These are phyloP conservation scores for Mallotus nudiflorus DNA, from an alignment of 345 rosid species.

Conservation along the genomic window DNA sequence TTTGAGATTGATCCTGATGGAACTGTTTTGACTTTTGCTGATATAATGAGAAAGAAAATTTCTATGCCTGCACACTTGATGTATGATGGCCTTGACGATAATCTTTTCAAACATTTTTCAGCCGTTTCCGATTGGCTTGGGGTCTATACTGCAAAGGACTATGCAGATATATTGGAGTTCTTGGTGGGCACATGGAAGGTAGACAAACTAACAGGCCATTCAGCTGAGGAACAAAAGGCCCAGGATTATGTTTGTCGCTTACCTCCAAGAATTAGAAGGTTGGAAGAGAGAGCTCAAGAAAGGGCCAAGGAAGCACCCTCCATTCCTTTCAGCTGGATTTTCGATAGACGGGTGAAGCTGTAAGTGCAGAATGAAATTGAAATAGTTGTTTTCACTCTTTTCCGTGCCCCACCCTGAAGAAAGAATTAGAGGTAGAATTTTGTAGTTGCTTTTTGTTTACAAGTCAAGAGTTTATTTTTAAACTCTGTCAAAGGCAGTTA, in stretches of 20 bases:
- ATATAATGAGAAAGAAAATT: no score
- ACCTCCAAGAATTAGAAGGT: conserved; percentile 69
- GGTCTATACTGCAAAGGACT: no score
- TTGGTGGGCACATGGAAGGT: no score
- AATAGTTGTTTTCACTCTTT: conserved; percentile 1
- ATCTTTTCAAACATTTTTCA: conserved; percentile 74
- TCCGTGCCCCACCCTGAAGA: background rate
- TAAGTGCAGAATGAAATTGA: conserved; percentile 23
- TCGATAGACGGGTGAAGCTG: no score
- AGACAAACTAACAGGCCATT: no score
- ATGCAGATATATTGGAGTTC: no score
- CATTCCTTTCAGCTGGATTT: no score
- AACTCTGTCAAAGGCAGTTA: conserved; percentile 9
- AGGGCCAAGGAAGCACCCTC: no score
- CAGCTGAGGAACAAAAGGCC: conserved; percentile 72
- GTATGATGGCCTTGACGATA: conserved; percentile 71
- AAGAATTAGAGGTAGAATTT: background rate
- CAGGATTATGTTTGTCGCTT: conserved; percentile 79
- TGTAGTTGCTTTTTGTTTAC: conserved; percentile 10
- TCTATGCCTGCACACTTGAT: conserved; percentile 90
- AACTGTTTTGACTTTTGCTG: no score
- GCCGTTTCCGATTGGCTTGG: conserved; percentile 84
- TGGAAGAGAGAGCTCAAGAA: no score
- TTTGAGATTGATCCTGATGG: no score
- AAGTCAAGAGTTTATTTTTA: background rate